Conservation (phyloP, 169 alveolate species). For the Ichthyophthirius multifiliis region DNA sequence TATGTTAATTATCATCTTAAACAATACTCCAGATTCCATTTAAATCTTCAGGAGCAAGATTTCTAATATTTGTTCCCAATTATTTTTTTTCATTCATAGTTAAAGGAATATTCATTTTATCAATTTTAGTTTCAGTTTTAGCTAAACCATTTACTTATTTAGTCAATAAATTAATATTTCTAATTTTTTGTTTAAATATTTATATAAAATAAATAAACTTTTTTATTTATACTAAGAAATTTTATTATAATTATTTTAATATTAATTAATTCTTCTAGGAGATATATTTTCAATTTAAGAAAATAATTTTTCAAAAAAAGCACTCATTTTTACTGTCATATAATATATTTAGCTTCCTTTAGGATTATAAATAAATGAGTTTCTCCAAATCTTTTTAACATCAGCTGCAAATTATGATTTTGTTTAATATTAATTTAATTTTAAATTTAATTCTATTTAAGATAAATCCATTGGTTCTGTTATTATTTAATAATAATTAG, state of each 20-base stretch:
- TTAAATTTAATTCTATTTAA: constrained; percentile 47
- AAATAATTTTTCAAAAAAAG: no score
- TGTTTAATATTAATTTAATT: constrained; percentile 26
- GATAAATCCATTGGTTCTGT: constrained; percentile 72
- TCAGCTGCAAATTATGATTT: constrained; percentile 44
- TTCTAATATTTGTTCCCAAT: constrained; percentile 14
- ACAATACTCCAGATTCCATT: constrained; percentile 43
- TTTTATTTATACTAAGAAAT: no score
- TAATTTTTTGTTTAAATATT: no score
- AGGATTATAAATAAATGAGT: constrained; percentile 35
- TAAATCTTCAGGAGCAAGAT: constrained; percentile 32
- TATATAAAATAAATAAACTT: no score
- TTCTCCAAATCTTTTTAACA: constrained; percentile 53
- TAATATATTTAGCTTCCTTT: constrained; percentile 38
- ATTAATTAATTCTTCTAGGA: no score
- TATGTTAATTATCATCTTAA: constrained; percentile 26
- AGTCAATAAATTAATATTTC: no score
- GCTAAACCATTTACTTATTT: no score
- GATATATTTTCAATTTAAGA: no score
- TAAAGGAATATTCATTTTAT: constrained; percentile 27
- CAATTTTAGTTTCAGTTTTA: no score
- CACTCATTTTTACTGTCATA: constrained; percentile 44
- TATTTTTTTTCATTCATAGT: constrained; percentile 21
- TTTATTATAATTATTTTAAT: no score
- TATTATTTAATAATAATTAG: constrained; percentile 73